These are phyloP conservation scores for Dryadomyces quercivorus DNA, from an alignment of 2,329 filamentous ascomycete species.

Conservation along the genomic window DNA sequence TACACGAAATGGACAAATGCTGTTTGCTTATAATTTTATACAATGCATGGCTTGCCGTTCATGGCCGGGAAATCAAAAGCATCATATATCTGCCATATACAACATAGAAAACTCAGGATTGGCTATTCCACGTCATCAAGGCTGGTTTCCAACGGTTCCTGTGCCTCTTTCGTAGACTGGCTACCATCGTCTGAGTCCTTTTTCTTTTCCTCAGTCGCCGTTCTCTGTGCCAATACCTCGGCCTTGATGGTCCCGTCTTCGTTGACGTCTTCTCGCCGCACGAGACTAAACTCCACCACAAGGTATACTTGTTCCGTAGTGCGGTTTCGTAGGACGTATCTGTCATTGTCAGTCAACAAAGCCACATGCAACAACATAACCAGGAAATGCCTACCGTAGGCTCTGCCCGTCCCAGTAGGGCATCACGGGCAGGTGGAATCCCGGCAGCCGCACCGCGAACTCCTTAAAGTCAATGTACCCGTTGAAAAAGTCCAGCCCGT, in stretches of 20 bases:
- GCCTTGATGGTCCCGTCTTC: slow-evolving; percentile 28
- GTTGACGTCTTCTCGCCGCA: slow-evolving; percentile 37
- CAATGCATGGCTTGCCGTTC: background rate
- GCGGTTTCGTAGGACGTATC: slow-evolving; percentile 83
- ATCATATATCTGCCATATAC: too few species aligned
- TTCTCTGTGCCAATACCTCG: too few species aligned
- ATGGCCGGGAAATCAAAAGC: background rate
- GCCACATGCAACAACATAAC: background rate
- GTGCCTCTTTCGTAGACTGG: too few species aligned
- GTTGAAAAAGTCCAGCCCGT: slow-evolving; percentile 67
- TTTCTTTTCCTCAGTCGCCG: too few species aligned
- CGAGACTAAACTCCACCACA: slow-evolving; percentile 67
- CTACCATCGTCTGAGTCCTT: too few species aligned
- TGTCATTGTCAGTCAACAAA: slow-evolving; percentile 19
- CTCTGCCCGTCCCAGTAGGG: slow-evolving; percentile 72
- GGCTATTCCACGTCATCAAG: slow-evolving; percentile 11
- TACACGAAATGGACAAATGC: background rate
- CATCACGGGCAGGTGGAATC: slow-evolving; percentile 61
- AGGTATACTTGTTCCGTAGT: slow-evolving; percentile 63
- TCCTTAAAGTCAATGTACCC: slow-evolving; percentile 77
- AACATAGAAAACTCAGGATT: too few species aligned
- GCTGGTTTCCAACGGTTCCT: slow-evolving; percentile 11
- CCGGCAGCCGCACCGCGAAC: slow-evolving; percentile 58
- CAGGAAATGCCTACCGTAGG: slow-evolving; percentile 44
- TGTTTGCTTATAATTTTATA: background rate